A percentile compares a stretch with the other conserved stretches of the same genome.
These are phyloP conservation scores for Cryomyces antarcticus DNA, from an alignment of 495 filamentous ascomycete genomes.

Conservation along the genomic window DNA sequence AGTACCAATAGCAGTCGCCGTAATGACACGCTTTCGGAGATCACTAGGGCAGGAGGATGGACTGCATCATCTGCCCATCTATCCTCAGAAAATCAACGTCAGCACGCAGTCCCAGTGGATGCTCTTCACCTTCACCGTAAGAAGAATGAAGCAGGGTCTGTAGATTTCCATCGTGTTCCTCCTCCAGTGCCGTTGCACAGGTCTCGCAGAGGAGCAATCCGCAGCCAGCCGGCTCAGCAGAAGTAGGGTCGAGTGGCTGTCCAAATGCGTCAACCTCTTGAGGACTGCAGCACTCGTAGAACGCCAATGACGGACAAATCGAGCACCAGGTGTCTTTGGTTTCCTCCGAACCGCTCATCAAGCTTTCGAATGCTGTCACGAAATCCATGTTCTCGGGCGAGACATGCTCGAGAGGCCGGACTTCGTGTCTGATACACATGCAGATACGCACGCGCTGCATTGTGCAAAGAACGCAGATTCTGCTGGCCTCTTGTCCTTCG, in stretches of 20 bases:
- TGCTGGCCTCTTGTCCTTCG: constrained; percentile 14
- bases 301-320: constrained; percentile 22
- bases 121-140: neutral
- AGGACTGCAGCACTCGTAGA: constrained; percentile 14
- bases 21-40: too few species aligned
- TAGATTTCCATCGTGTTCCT: constrained; percentile 11
- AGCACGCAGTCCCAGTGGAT: constrained; percentile 18
- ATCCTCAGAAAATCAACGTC: constrained; percentile 18
- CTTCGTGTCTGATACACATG: constrained; percentile 7
- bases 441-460: constrained; percentile 15
- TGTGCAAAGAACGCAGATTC: constrained; percentile 22
- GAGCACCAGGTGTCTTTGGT: constrained; percentile 18
- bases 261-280: constrained; percentile 6
- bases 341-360: constrained; percentile 4
- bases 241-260: constrained; percentile 1
- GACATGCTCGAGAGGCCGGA: constrained; percentile 15
- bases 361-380: constrained; percentile 9
- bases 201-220: constrained; percentile 22
- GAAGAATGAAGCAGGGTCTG: neutral
- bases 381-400: constrained; percentile 8
- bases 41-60: too few species aligned
- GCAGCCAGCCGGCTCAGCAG: constrained; percentile 15
- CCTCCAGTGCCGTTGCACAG: constrained; percentile 15
- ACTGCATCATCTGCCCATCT: constrained; percentile 6
- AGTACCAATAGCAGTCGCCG: too few species aligned